These are phyloP conservation scores for Coleophoma cylindrospora DNA, from an alignment of 2,329 filamentous ascomycete species.

Conservation along the genomic window DNA sequence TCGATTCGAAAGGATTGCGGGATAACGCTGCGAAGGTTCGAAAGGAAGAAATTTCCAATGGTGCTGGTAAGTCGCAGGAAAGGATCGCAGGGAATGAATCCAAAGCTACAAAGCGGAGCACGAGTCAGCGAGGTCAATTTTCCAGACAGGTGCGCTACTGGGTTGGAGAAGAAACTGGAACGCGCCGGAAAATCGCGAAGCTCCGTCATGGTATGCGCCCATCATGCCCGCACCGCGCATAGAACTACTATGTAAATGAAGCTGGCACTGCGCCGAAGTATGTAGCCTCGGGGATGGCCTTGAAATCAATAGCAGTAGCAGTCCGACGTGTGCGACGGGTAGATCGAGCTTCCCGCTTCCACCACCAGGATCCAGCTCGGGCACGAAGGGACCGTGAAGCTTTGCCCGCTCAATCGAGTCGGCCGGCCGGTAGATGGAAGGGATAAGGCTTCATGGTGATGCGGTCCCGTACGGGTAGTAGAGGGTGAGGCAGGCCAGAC, in stretches of 20 bases:
- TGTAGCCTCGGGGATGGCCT: constrained; percentile 5
- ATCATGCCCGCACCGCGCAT: constrained; percentile 20
- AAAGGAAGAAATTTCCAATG: constrained; percentile 17
- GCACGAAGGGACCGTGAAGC: not conserved
- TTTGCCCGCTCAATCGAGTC: not conserved
- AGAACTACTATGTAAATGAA: constrained; percentile 1
- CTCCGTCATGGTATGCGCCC: constrained; percentile 17
- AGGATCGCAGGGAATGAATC: constrained; percentile 21
- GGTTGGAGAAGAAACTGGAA: not conserved
- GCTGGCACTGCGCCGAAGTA: constrained; percentile 20
- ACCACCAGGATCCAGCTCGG: constrained; percentile 1
- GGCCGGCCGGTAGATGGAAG: constrained; percentile 8
- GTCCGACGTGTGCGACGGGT: constrained; percentile 13
- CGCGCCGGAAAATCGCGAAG: constrained; percentile 4
- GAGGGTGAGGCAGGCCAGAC: not conserved
- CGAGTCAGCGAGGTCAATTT: constrained; percentile 18
- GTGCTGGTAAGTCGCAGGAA: constrained; percentile 21
- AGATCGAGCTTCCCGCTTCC: constrained; percentile 4
- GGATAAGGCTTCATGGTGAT: constrained; percentile 20
- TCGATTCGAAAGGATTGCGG: constrained; percentile 17
- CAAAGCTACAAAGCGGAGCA: constrained; percentile 19
- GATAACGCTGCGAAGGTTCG: constrained; percentile 23
- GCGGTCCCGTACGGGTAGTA: constrained; percentile 20
- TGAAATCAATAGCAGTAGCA: constrained; percentile 11
- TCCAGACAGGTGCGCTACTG: not conserved